Evolutionary conservation across 2,329 filamentous ascomycete species (phyloP).

Genomic region (Chrysoporthe puriensis): DNA sequence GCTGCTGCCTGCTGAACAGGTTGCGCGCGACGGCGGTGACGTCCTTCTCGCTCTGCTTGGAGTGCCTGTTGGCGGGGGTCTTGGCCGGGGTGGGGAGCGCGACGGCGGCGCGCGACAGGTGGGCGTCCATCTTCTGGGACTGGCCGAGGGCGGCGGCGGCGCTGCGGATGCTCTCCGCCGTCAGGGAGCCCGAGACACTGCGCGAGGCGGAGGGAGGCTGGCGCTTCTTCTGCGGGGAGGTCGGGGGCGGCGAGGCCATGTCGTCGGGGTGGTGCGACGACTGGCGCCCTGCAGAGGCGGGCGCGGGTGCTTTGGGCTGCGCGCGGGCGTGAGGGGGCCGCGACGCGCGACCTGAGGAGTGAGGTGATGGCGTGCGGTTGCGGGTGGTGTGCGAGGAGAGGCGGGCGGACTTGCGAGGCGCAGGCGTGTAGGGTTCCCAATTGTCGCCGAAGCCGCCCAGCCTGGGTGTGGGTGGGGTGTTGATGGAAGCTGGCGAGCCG

Average conservation of each 20-base stretch:
- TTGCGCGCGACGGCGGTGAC: constrained; percentile 62
- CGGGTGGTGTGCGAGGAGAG: constrained; percentile 59
- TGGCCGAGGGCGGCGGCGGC: constrained; percentile 49
- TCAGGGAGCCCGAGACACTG: constrained; percentile 51
- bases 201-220: constrained; percentile 51
- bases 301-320: constrained; percentile 35
- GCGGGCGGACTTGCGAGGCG: constrained; percentile 64
- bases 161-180: constrained; percentile 47
- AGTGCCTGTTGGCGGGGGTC: constrained; percentile 69
- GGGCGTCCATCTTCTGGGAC: constrained; percentile 31
- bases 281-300: constrained; percentile 33
- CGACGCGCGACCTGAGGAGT: constrained; percentile 36
- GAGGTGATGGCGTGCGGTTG: constrained; percentile 61
- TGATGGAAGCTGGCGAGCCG: constrained; percentile 51
- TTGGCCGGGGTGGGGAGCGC: constrained; percentile 77
- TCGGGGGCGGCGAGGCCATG: constrained; percentile 38
- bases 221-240: constrained; percentile 57
- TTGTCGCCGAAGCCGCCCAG: constrained; percentile 70
- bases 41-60: constrained; percentile 53
- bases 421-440: constrained; percentile 73
- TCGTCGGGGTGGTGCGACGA: constrained; percentile 40
- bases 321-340: constrained; percentile 33
- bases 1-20: constrained; percentile 54
- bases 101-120: constrained; percentile 41
- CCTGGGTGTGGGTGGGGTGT: constrained; percentile 70